Evolutionary conservation across 2,329 filamentous ascomycete genomes (phyloP), one percentile per base, ranked within the genome.

Genomic region (Penicillium occitanis): DNA sequence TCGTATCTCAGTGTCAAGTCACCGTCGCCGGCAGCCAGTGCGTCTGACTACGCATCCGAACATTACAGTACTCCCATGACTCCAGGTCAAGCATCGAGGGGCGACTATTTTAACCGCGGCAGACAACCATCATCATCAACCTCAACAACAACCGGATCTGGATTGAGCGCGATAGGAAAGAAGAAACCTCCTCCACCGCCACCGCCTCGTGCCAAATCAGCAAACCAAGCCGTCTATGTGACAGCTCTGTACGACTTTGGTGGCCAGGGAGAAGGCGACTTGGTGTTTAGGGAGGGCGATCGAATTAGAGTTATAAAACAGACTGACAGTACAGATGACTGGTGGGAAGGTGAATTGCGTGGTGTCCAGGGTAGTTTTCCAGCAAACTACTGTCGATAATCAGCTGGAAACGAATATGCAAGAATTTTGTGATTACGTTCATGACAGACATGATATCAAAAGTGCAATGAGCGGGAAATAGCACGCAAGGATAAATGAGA

Each of bases 101-200:
- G 70, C 70, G 81, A 76, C 73, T 86, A 78, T 78, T 82, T 80
- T 76, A 71, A 69, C 28, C 68, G 75, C 74, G 78, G 77, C 76
- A 70, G 74, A 70, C 76, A 82, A 48, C 73, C 76, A 17, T 80
- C 80, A 65, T 71, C 75, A 65, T 71, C 75, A 69, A 70, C 75
- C 66, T 66, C 74, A 69, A 57, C 60, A 35, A 59, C 63, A 2
- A 51, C 68, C 7, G 46, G 48, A 65, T 79, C 79, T 6, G 77
- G 33, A 73, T 71, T 1, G 55, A 73, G 75, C 57, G 73, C 77
- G 0, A 74, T 62, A 59, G 65, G 50, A 75, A 91, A 90, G 79
- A 94, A 94, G 81, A 91, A 90, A 77, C 88, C 88, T 0, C 90
- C 91, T 0, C 91, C 91, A 0, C 91, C 91, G 0, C 91, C 91